Evolutionary conservation across 495 filamentous ascomycete species (phyloP).

Genomic region (Penicillium samsonianum): DNA sequence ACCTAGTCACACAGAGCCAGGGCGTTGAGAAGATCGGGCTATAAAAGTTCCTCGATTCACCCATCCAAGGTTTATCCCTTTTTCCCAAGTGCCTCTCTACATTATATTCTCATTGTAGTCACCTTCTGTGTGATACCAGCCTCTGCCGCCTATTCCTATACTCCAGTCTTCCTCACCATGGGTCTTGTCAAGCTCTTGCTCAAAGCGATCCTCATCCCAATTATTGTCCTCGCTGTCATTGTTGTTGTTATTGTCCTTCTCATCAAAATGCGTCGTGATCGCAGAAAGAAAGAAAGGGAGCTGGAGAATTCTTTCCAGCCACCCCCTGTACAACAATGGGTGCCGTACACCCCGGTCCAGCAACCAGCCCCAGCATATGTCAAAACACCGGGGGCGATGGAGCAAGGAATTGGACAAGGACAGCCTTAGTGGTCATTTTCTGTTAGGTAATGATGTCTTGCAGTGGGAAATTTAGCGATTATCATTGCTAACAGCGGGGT

Average conservation of each 20-base stretch:
- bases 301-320: conserved; percentile 9
- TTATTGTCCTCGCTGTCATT: conserved; percentile 12
- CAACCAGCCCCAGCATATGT: conserved; percentile 9
- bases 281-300: conserved; percentile 12
- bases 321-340: conserved; percentile 17
- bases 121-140: background rate
- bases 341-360: conserved; percentile 9
- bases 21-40: background rate
- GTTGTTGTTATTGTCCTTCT: background rate
- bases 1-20: conserved; percentile 2
- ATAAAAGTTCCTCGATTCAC: background rate
- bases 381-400: conserved; percentile 7
- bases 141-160: background rate
- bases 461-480: background rate
- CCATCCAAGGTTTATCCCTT: background rate
- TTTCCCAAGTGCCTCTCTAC: background rate
- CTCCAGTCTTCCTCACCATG: conserved; percentile 1
- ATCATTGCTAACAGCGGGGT: background rate
- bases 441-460: background rate
- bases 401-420: background rate
- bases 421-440: background rate
- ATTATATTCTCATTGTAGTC: background rate
- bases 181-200: conserved; percentile 14
- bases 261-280: conserved; percentile 14
- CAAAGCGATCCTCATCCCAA: conserved; percentile 18